These are phyloP conservation scores for Carex cristatella DNA, from an alignment of 176 grass and related monocot genomes.

Conservation along the genomic window DNA sequence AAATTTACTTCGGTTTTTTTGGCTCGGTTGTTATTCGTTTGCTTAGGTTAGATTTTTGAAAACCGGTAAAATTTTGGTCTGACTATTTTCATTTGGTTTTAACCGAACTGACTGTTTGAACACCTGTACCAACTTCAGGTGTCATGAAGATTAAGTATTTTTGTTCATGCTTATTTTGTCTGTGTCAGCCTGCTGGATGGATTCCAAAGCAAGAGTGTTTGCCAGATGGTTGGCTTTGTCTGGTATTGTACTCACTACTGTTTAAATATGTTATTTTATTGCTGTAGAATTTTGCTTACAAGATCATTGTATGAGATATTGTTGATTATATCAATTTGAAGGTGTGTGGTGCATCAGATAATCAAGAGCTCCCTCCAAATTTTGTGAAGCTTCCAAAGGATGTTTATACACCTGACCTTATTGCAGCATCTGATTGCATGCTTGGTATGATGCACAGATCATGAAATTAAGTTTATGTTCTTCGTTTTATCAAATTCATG, in stretches of 20 bases:
- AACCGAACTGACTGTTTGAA: too few relatives aligned
- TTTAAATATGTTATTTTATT: conserved; percentile 7
- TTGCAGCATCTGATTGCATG: conserved; percentile 98
- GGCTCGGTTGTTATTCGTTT: too few relatives aligned
- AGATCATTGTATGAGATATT: conserved; percentile 11
- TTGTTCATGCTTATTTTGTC: conserved; percentile 12
- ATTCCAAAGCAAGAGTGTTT: conserved; percentile 82
- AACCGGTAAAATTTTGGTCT: too few relatives aligned
- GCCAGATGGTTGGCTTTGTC: conserved; percentile 87
- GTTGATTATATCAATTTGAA: conserved; percentile 29
- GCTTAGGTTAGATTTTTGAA: too few relatives aligned
- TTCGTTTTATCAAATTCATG: not conserved
- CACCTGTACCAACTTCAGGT: not conserved
- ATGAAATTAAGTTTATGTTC: not conserved
- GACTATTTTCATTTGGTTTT: too few relatives aligned
- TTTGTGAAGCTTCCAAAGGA: conserved; percentile 93
- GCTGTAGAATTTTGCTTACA: not conserved
- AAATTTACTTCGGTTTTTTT: too few relatives aligned
- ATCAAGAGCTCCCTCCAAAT: conserved; percentile 84
- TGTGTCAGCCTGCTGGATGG: conserved; percentile 83
- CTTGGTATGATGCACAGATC: conserved; percentile 55
- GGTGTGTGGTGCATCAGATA: conserved; percentile 92
- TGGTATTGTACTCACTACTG: conserved; percentile 43
- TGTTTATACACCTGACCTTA: conserved; percentile 92
- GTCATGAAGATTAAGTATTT: not conserved